Base-by-base conservation (phyloP, 148 eudicot genomes). In the Rhododendron henanense region DNA sequence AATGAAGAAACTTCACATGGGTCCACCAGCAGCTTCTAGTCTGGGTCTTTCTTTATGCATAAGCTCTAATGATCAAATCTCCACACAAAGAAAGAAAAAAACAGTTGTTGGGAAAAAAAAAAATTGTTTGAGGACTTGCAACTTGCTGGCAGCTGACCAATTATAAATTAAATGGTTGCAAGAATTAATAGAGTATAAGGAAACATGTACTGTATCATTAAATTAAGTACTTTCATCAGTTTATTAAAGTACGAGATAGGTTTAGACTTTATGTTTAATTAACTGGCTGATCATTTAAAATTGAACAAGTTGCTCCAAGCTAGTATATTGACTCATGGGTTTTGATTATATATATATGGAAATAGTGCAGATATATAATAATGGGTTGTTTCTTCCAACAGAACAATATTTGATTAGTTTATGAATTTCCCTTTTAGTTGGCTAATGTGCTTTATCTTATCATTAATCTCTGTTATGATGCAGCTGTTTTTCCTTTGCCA, bases 91-190 rank as follows among this genome's bases (percentile, higher is more conserved):
- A 19, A 6, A 59, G 23, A 10, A 23, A 79, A 21, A 10, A 79
- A 18, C 80, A 39, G 44, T 1, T n/a, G n/a, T n/a, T 7, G 4
- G 41, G 31, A 2, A 2, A 6, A 3, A 41, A 21, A 77, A 15
- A 39, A 9, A 0, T 31, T 41, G 16, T 18, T 77, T 0, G 6
- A 41, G 45, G 7, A 31, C 57, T 44, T 81, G 65, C 67, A 53
- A 81, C 83, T 81, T 55, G 83, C 69, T 55, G 67, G 45, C 45
- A 35, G 67, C 83, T 81, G 37, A 81, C 67, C 25, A 25, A 67
- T 67, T 74, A 51, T 51, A 59, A 59, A 59, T 59, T 59, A 13
- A 74, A 25, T 74, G 37, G 6, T 74, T 4, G 78, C 31, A 74
- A 59, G 79, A 39, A 19, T n/a, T n/a, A n/a, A n/a, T 41, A 41